These are phyloP conservation scores for Euclidium syriacum DNA, from an alignment of 345 rosid genomes.

Conservation along the genomic window DNA sequence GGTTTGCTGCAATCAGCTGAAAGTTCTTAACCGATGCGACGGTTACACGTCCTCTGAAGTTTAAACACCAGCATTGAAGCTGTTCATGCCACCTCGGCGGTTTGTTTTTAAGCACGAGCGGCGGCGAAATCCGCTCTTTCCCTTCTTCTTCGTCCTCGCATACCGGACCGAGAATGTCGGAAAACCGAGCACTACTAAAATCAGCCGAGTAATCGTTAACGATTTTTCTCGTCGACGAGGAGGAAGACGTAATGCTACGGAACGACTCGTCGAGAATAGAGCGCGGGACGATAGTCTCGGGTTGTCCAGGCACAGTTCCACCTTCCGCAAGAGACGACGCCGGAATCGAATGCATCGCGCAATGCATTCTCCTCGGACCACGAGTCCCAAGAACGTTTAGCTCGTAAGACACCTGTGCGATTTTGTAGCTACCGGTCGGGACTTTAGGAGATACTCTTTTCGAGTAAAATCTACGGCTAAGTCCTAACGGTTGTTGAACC, in stretches of 20 bases:
- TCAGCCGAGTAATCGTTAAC: slow-evolving; percentile 54
- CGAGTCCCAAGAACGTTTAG: slow-evolving; percentile 89
- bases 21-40: slow-evolving; percentile 96
- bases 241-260: slow-evolving; percentile 59
- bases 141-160: slow-evolving; percentile 54
- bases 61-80: slow-evolving; percentile 95
- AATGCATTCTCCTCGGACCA: slow-evolving; percentile 96
- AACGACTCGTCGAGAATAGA: slow-evolving; percentile 77
- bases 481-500: slow-evolving; percentile 56
- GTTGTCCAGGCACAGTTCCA: slow-evolving; percentile 78
- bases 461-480: slow-evolving; percentile 78
- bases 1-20: slow-evolving; percentile 83
- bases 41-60: slow-evolving; percentile 89
- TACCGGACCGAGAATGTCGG: slow-evolving; percentile 55
- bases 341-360: slow-evolving; percentile 79
- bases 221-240: slow-evolving; percentile 56
- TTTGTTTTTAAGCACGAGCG: slow-evolving; percentile 70
- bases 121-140: slow-evolving; percentile 49
- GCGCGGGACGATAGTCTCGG: slow-evolving; percentile 63
- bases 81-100: slow-evolving; percentile 97
- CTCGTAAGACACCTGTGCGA: slow-evolving; percentile 81
- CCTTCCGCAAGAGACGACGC: slow-evolving; percentile 68
- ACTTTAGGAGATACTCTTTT: slow-evolving; percentile 87
- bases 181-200: slow-evolving; percentile 84
- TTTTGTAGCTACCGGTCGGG: slow-evolving; percentile 81